phyloP scores from a whole-genome alignment of 176 grass and related monocot genomes.

The Lolium multiflorum region DNA sequence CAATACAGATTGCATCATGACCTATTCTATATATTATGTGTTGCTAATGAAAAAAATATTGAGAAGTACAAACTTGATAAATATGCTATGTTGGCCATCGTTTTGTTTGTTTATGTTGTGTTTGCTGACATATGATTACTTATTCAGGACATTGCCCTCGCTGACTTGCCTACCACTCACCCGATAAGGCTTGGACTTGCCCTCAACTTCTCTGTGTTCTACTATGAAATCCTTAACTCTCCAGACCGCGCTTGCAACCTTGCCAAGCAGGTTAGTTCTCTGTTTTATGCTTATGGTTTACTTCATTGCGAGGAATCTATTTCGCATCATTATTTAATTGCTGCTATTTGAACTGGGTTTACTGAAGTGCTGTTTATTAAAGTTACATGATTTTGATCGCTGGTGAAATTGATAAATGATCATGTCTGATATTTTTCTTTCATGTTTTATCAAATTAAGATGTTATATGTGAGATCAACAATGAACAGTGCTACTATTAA shows the following conservation, averaged over 20 bases:
- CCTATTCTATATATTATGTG: too few relatives aligned
- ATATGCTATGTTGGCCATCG: neutral
- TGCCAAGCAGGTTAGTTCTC: constrained; percentile 58
- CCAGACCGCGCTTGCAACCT: constrained; percentile 65
- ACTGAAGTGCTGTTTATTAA: neutral
- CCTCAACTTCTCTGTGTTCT: constrained; percentile 68
- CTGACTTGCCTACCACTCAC: constrained; percentile 63
- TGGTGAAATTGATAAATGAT: neutral
- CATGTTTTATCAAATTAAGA: neutral
- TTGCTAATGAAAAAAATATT: neutral
- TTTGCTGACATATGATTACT: neutral
- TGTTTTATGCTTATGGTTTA: neutral
- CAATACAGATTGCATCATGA: too few relatives aligned
- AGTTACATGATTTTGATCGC: neutral
- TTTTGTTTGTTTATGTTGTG: neutral
- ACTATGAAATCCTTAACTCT: constrained; percentile 68
- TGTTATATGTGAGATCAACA: neutral
- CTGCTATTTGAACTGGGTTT: neutral
- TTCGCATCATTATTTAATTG: neutral
- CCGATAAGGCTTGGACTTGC: constrained; percentile 71
- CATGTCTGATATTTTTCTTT: neutral
- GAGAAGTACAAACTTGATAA: neutral
- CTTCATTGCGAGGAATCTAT: neutral
- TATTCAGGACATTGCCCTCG: constrained; percentile 52
- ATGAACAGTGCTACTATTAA: neutral